Evolutionary conservation across 2,329 filamentous ascomycete species (phyloP).

Genomic region (Ophiostoma tasmaniense): DNA sequence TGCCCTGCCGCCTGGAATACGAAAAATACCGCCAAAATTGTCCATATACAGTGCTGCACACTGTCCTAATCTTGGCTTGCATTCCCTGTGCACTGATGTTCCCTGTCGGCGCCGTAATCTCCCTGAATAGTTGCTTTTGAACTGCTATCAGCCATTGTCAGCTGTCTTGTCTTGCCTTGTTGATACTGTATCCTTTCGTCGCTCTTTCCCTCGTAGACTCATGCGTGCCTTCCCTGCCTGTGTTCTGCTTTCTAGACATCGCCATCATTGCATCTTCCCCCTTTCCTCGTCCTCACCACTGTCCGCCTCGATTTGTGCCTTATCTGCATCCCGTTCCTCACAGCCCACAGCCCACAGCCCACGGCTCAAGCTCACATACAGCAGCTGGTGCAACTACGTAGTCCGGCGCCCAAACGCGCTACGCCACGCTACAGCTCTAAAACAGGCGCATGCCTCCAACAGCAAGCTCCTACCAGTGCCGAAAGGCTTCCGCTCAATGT

Average conservation of each 20-base stretch:
- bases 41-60: background rate
- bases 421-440: background rate
- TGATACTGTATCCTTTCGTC: background rate
- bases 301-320: background rate
- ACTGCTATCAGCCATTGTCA: background rate
- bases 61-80: slow-evolving; percentile 13
- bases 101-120: background rate
- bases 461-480: background rate
- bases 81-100: background rate
- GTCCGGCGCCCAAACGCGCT: slow-evolving; percentile 5
- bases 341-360: background rate
- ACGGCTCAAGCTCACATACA: background rate
- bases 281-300: background rate
- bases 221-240: background rate
- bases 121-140: too few relatives aligned
- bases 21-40: background rate
- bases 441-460: background rate
- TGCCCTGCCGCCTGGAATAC: background rate
- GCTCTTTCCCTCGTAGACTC: background rate
- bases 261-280: background rate
- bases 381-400: background rate
- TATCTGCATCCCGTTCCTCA: background rate
- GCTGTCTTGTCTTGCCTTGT: background rate
- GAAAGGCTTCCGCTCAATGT: background rate
- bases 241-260: background rate